phyloP scores from a whole-genome alignment of 441 rosid species.

The Euphorbia corollata region DNA sequence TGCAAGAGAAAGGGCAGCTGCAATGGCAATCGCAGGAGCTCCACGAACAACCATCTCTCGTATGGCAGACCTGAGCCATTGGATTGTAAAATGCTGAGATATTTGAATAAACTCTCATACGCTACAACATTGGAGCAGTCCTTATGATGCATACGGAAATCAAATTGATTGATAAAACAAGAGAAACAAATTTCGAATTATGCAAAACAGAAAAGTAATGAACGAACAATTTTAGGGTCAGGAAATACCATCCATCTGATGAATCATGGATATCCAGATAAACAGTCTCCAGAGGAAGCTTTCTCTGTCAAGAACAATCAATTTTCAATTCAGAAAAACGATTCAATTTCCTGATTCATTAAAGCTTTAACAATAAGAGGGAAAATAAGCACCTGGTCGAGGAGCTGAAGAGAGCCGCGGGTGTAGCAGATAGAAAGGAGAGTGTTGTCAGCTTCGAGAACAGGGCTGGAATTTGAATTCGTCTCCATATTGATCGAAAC shows the following conservation, averaged over 20 bases:
- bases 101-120: too few species aligned
- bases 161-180: not conserved
- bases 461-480: not conserved
- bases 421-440: conserved; percentile 28
- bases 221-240: not conserved
- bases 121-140: too few species aligned
- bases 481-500: conserved; percentile 15
- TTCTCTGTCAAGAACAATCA: conserved; percentile 50
- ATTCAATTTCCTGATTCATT: not conserved
- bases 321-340: not conserved
- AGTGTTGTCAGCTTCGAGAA: conserved; percentile 29
- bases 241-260: conserved; percentile 65
- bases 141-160: too few species aligned
- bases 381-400: not conserved
- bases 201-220: too few species aligned
- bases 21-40: conserved; percentile 94
- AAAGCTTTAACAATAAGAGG: not conserved
- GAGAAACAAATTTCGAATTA: not conserved
- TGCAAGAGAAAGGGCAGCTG: conserved; percentile 85
- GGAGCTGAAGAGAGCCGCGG: not conserved
- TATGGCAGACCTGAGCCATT: conserved; percentile 54
- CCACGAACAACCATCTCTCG: conserved; percentile 95
- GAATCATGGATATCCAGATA: conserved; percentile 55
- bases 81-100: not conserved
- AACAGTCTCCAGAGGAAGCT: conserved; percentile 62